Base-by-base conservation (phyloP, 768 basidiomycete genomes). In the Kwoniella botswanensis region DNA sequence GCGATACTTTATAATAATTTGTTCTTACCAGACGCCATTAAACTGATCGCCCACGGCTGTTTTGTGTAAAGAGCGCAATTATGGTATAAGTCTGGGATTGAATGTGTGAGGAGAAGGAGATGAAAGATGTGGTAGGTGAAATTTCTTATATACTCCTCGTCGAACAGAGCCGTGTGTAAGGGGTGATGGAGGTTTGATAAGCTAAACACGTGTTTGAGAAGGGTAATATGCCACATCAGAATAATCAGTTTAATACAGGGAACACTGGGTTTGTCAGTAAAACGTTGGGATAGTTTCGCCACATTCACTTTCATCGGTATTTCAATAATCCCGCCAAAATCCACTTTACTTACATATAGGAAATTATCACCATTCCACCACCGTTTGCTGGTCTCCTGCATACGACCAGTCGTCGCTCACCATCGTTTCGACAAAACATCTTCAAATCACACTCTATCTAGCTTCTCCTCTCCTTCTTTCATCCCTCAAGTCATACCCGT, bases 21-120 rank as follows among this genome's bases (percentile, higher is more conserved):
- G 12, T 29, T 77, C 76, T 78, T 65, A 68, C 74, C 76, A 65
- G 68, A 73, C 74, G 74, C 76, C 76, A 78, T 78, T 75, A 56
- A 74, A 70, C 63, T 70, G 44, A 43, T 56, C 54, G 24, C 67
- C 43, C 43, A 26, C 22, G 65, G 56, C 46, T 59, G 7, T 59
- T 44, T 67, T 67, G 66, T 59, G 67, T 63, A 21, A 44, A 68
- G 64, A 55, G 56, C 43, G 62, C 50, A 64, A 60, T 52, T 72
- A 73, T 75, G 76, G 76, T 75, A 69, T 75, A 73, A 75, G 74
- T 73, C 76, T 71, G 74, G 74, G 70, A 68, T 60, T 55, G 43
- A 64, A 72, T 75, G 72, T 78, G 72, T 72, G 67, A 68, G 68
- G 74, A 78, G 53, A 63, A 59, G 59, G 50, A 35, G 13, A 58